Percentiles rank a stretch among this genome's conserved stretches.
These are phyloP conservation scores for Eutrema japonicum DNA, from an alignment of 345 rosid species.

Conservation along the genomic window DNA sequence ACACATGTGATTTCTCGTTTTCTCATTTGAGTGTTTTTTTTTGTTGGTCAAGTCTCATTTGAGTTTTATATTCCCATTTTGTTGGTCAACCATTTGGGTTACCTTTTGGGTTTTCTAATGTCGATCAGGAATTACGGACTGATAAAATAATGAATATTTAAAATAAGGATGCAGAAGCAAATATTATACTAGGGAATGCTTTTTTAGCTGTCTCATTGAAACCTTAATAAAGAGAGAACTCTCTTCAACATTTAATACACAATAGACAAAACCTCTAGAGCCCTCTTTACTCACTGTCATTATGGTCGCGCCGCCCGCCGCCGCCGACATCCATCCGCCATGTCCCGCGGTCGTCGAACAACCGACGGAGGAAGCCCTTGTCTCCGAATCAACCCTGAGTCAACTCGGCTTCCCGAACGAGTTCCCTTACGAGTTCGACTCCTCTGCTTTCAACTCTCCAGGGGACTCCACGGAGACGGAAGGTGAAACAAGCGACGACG, in stretches of 20 bases:
- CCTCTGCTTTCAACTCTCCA: slow-evolving; percentile 54
- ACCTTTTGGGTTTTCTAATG: neutral
- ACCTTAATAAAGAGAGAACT: slow-evolving; percentile 63
- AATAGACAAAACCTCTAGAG: neutral
- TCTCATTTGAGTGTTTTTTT: slow-evolving; percentile 8
- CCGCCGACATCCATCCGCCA: slow-evolving; percentile 49
- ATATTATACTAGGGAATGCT: slow-evolving; percentile 1
- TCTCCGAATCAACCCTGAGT: slow-evolving; percentile 22
- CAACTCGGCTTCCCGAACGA: slow-evolving; percentile 53
- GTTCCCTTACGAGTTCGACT: slow-evolving; percentile 69
- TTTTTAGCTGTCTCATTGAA: slow-evolving; percentile 48
- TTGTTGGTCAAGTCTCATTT: slow-evolving; percentile 2
- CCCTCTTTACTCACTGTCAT: slow-evolving; percentile 1
- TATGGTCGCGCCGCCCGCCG: slow-evolving; percentile 47
- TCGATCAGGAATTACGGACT: slow-evolving; percentile 31
- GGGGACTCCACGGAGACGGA: slow-evolving; percentile 61
- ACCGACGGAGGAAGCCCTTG: slow-evolving; percentile 16
- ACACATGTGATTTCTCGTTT: slow-evolving; percentile 3
- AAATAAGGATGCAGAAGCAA: neutral
- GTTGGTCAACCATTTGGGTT: slow-evolving; percentile 9
- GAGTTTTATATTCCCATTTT: neutral
- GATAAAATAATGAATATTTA: neutral
- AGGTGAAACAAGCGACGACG: slow-evolving; percentile 60
- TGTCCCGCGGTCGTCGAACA: slow-evolving; percentile 39
- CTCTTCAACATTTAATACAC: slow-evolving; percentile 50